phyloP scores from a whole-genome alignment of 352 stramenopile species.

The Phytophthora tubulina region DNA sequence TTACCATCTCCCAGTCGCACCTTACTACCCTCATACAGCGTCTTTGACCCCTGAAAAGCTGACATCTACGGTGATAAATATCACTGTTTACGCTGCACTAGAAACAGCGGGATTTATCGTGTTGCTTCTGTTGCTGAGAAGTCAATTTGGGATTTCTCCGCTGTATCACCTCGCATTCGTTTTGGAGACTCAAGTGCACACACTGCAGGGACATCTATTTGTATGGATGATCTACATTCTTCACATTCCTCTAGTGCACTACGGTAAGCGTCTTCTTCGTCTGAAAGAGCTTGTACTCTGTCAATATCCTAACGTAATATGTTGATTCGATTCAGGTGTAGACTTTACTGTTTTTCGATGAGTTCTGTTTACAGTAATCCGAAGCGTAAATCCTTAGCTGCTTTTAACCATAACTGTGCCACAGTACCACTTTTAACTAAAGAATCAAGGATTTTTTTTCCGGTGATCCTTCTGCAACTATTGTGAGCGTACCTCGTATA shows the following conservation, averaged over 20 bases:
- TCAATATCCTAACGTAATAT: too few species aligned
- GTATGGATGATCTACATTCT: slow-evolving; percentile 42
- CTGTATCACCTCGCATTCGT: slow-evolving; percentile 49
- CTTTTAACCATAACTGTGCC: too few species aligned
- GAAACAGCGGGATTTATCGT: slow-evolving; percentile 15
- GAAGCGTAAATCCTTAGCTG: too few species aligned
- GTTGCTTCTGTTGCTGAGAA: slow-evolving; percentile 22
- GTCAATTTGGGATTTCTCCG: slow-evolving; percentile 31
- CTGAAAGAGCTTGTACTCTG: too few species aligned
- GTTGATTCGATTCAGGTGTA: background rate
- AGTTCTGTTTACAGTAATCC: too few species aligned
- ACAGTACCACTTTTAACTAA: too few species aligned
- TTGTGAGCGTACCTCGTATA: too few species aligned
- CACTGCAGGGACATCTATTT: slow-evolving; percentile 37
- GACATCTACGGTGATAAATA: background rate
- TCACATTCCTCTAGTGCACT: slow-evolving; percentile 24
- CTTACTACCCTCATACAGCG: slow-evolving; percentile 30
- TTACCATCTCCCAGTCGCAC: slow-evolving; percentile 28
- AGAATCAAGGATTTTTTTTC: too few species aligned
- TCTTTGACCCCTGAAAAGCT: slow-evolving; percentile 2
- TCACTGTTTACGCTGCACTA: slow-evolving; percentile 8
- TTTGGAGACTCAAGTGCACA: slow-evolving; percentile 39
- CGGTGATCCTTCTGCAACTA: too few species aligned
- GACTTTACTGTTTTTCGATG: background rate
- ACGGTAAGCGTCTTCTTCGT: background rate